Evolutionary conservation across 2,329 filamentous ascomycete genomes (phyloP), one percentile per base, ranked within the genome.

Genomic region (Calonectria henricotiae): DNA sequence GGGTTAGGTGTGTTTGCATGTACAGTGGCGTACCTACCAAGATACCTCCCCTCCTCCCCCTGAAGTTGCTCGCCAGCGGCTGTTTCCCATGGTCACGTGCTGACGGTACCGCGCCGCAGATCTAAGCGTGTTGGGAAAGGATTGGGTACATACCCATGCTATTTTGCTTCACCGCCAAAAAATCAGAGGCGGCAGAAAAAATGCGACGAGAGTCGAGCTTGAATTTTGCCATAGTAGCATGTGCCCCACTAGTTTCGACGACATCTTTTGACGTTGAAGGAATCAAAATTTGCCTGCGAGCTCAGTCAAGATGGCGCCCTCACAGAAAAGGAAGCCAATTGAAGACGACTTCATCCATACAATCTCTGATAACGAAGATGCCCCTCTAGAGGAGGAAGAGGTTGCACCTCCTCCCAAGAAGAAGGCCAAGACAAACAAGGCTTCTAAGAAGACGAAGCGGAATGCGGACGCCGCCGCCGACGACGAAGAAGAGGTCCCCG

Each of bases 301-400:
- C 64, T 30, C 49, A 27, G 49, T 51, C 73, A 82, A 75, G 54
- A 88, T 88, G 86, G 83, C 85, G 54, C 85, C 85, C 67, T 81
- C 82, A 49, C 81, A 84, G 27, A 89, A 89, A 73, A 84, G 87
- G 73, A 88, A 88, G 74, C 80, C 83, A 13, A 79, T 82, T 55
- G 84, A 86, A 67, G 88, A 90, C 76, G 89, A 90, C 68, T 90
- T 91, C 69, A 84, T 91, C 71, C 85, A 86, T 73, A 91, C 89
- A 15, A 85, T 91, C 65, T 89, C 88, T 62, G 89, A 91, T 76
- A 87, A 88, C 71, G 89, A 90, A 44, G 86, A 87, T 17, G 80
- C 85, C 13, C 80, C 84, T 65, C 66, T 87, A 81, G 81, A 89
- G 78, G 85, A 90, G 83, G 84, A 90, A 82, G 80, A 83, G 77